Conservation (phyloP, 192 early-diverging fungal species). For the Coemansia javaensis region DNA sequence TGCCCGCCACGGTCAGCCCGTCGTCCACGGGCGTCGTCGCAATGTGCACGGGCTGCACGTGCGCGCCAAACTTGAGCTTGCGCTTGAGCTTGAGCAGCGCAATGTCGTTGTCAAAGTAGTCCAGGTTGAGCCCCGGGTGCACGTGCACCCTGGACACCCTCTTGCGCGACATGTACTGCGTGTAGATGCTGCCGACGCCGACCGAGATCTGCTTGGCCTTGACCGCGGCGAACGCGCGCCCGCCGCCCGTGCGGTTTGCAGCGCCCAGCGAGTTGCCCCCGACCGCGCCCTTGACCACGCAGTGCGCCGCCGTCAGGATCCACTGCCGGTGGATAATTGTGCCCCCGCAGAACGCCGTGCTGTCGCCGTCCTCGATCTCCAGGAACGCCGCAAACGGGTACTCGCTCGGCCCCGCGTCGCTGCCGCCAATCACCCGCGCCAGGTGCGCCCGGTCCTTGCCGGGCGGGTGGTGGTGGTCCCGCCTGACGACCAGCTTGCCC, state of each 20-base stretch:
- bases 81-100: constrained; percentile 46
- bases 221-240: not conserved
- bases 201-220: constrained; percentile 24
- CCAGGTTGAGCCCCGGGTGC: constrained; percentile 34
- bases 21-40: constrained; percentile 15
- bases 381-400: constrained; percentile 48
- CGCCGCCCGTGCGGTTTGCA: not conserved
- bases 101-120: constrained; percentile 50
- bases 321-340: constrained; percentile 34
- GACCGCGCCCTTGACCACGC: constrained; percentile 29
- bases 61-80: constrained; percentile 16
- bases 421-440: constrained; percentile 49
- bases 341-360: constrained; percentile 43
- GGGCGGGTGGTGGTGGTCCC: no score
- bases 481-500: constrained; percentile 11
- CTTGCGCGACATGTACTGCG: not conserved
- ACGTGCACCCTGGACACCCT: constrained; percentile 30
- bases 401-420: constrained; percentile 9
- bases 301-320: constrained; percentile 53
- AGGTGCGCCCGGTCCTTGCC: constrained; percentile 2
- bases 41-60: constrained; percentile 42
- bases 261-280: constrained; percentile 14
- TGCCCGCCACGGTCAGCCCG: constrained; percentile 30
- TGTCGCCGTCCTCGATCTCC: constrained; percentile 32
- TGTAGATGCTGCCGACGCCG: constrained; percentile 28